phyloP scores from a whole-genome alignment of 768 basidiomycete species.

The Agrocybe praecox region DNA sequence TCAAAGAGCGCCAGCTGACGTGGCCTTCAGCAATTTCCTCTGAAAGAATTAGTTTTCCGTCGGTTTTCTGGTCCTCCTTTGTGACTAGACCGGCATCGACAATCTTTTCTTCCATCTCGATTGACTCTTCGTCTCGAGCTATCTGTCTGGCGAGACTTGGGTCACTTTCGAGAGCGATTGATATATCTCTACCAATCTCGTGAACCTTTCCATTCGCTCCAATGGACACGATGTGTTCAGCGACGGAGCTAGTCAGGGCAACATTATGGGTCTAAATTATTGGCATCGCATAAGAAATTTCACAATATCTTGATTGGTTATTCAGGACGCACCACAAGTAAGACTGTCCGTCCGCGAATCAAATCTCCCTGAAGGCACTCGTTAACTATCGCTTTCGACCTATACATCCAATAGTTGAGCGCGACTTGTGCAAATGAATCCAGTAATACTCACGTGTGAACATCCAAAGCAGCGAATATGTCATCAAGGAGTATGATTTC shows the following conservation, averaged over 20 bases:
- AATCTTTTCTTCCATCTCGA: slow-evolving; percentile 22
- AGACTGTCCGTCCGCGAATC: slow-evolving; percentile 70
- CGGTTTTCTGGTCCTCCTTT: neutral
- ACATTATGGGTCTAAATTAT: slow-evolving; percentile 45
- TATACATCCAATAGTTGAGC: slow-evolving; percentile 32
- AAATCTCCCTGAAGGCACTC: slow-evolving; percentile 79
- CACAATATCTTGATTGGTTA: neutral
- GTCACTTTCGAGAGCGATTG: slow-evolving; percentile 18
- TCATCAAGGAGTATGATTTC: slow-evolving; percentile 72
- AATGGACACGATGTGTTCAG: slow-evolving; percentile 56
- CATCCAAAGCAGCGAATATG: slow-evolving; percentile 63
- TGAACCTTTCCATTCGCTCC: slow-evolving; percentile 50
- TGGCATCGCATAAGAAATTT: neutral
- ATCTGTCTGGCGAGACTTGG: slow-evolving; percentile 31
- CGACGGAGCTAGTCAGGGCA: slow-evolving; percentile 50
- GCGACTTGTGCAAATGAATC: no score
- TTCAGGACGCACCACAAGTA: slow-evolving; percentile 61
- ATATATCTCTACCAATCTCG: slow-evolving; percentile 43
- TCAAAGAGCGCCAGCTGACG: slow-evolving; percentile 27
- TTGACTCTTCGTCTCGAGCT: slow-evolving; percentile 25
- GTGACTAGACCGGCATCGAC: slow-evolving; percentile 1
- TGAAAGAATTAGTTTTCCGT: slow-evolving; percentile 57
- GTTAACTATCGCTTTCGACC: slow-evolving; percentile 78
- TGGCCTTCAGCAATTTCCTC: slow-evolving; percentile 56
- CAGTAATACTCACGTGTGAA: slow-evolving; percentile 28